A percentile compares a stretch with the other conserved stretches of the same genome.
Evolutionary conservation across 1,284 basidiomycete species (phyloP).

Genomic region (Rhodotorula sp.): DNA sequence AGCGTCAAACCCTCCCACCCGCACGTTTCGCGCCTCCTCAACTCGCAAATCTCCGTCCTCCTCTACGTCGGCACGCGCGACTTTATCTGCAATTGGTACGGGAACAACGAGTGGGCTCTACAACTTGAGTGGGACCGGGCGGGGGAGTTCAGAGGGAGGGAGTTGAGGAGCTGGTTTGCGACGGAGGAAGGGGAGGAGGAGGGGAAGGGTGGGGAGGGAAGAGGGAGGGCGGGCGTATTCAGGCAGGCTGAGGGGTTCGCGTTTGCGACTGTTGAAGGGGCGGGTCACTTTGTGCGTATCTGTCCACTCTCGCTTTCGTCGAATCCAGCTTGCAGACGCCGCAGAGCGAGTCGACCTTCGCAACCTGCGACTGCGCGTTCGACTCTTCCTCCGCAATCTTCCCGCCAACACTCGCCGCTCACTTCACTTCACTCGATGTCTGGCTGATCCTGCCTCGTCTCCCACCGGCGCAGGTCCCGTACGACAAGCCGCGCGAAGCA

Average conservation of each 20-base stretch:
- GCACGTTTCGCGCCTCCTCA: constrained; percentile 36
- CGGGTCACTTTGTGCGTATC: constrained; percentile 28
- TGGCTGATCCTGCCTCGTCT: background rate
- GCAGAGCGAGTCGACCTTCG: background rate
- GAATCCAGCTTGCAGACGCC: background rate
- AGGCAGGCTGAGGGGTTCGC: constrained; percentile 38
- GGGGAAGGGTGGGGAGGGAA: no score
- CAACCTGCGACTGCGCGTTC: no score
- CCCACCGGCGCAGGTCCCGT: constrained; percentile 32
- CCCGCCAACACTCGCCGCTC: background rate
- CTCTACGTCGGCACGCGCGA: constrained; percentile 41
- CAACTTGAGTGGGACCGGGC: constrained; percentile 36
- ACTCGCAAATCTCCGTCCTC: constrained; percentile 34
- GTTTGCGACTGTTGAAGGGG: constrained; percentile 39
- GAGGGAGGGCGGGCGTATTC: constrained; percentile 38
- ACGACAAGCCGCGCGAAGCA: constrained; percentile 38
- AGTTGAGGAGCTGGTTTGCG: constrained; percentile 32
- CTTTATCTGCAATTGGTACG: constrained; percentile 39
- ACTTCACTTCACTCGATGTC: background rate
- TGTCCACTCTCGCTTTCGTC: background rate
- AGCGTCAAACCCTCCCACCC: constrained; percentile 34
- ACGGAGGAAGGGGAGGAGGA: background rate
- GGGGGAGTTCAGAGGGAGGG: constrained; percentile 27
- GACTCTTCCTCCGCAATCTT: background rate
- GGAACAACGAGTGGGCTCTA: constrained; percentile 38